phyloP scores from a whole-genome alignment of 495 filamentous ascomycete species.

The Jackrogersella minutella region DNA sequence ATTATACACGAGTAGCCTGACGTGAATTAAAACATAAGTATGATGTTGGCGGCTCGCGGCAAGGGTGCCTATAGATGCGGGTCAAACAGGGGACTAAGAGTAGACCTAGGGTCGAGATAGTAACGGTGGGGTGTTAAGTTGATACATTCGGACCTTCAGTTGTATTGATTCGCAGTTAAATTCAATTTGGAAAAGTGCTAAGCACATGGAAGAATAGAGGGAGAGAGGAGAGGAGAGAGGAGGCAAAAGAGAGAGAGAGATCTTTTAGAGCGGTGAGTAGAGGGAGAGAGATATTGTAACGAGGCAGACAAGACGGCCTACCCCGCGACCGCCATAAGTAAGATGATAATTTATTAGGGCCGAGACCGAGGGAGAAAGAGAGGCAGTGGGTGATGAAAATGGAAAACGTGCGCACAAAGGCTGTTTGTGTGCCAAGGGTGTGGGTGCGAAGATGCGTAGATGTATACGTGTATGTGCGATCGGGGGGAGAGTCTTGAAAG shows the following conservation, averaged over 20 bases:
- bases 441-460: slow-evolving; percentile 16
- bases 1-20: slow-evolving; percentile 24
- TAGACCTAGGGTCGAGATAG: slow-evolving; percentile 10
- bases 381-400: slow-evolving; percentile 8
- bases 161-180: not conserved
- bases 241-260: slow-evolving; percentile 11
- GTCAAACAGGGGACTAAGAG: not conserved
- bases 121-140: not conserved
- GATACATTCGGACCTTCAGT: not conserved
- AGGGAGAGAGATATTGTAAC: slow-evolving; percentile 15
- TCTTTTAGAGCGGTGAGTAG: slow-evolving; percentile 25
- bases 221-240: not conserved
- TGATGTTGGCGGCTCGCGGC: slow-evolving; percentile 9
- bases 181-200: not conserved
- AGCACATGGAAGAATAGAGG: not conserved
- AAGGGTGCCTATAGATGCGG: slow-evolving; percentile 15
- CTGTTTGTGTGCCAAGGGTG: slow-evolving; percentile 20
- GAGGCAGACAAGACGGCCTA: slow-evolving; percentile 37
- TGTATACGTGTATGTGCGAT: slow-evolving; percentile 23
- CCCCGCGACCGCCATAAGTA: slow-evolving; percentile 36
- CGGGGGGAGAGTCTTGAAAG: not conserved
- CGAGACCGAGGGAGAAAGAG: slow-evolving; percentile 14
- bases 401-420: slow-evolving; percentile 27
- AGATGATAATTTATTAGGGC: slow-evolving; percentile 21
- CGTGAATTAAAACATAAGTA: slow-evolving; percentile 20